Evolutionary conservation across 2,329 filamentous ascomycete genomes (phyloP).

Genomic region (Cordyceps farinosa): DNA sequence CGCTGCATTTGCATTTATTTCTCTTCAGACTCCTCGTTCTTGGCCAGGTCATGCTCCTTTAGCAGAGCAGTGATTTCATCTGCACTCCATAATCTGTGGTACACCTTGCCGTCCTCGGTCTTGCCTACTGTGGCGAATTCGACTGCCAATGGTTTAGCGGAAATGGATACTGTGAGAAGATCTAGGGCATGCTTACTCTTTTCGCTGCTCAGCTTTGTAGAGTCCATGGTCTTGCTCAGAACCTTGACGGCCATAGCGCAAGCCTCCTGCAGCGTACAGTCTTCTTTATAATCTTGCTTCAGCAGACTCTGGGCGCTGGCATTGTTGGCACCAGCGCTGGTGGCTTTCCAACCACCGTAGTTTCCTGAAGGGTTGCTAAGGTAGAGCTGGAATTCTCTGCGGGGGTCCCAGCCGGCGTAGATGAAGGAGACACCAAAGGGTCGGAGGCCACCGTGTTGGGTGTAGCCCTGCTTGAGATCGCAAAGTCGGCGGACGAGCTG

Average conservation of each 20-base stretch:
- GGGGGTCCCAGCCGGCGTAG: conserved; percentile 95
- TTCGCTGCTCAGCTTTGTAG: conserved; percentile 96
- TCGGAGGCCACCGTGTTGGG: conserved; percentile 95
- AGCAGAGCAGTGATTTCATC: conserved; percentile 93
- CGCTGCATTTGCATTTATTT: conserved; percentile 39
- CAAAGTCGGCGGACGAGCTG: conserved; percentile 95
- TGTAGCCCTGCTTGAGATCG: conserved; percentile 98
- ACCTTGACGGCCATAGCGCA: conserved; percentile 98
- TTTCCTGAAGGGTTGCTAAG: conserved; percentile 98
- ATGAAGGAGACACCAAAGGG: conserved; percentile 99
- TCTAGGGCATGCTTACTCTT: conserved; percentile 67
- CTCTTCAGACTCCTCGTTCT: conserved; percentile 71
- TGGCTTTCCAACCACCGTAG: conserved; percentile 99
- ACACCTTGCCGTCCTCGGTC: conserved; percentile 93
- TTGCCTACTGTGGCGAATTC: conserved; percentile 98
- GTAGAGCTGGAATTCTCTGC: conserved; percentile 96
- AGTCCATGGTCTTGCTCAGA: conserved; percentile 99
- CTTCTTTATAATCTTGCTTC: conserved; percentile 99
- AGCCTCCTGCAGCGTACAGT: conserved; percentile 92
- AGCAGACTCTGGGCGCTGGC: conserved; percentile 93
- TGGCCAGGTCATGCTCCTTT: conserved; percentile 93
- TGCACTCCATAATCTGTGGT: conserved; percentile 94
- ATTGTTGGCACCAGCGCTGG: conserved; percentile 96
- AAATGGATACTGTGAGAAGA: not conserved
- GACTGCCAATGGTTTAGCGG: conserved; percentile 51